Evolutionary conservation across 1,139 yeast genomes (phyloP).

Genomic region (Pichia sp.): DNA sequence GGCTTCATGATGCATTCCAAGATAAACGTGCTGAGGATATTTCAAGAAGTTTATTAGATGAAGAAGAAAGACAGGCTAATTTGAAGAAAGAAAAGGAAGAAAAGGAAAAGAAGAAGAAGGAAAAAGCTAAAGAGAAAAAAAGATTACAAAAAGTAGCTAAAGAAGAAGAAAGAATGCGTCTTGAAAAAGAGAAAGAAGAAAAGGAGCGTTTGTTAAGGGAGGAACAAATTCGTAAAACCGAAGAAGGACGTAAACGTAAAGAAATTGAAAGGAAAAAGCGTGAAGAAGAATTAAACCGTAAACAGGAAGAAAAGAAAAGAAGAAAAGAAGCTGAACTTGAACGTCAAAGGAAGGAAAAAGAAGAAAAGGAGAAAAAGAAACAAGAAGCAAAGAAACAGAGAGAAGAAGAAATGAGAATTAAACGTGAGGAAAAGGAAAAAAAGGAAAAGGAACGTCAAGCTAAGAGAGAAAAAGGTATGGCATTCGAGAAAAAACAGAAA

Average conservation of each 20-base stretch:
- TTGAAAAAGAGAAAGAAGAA: slow-evolving; percentile 60
- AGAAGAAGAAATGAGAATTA: slow-evolving; percentile 29
- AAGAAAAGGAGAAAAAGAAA: slow-evolving; percentile 32
- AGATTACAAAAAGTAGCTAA: slow-evolving; percentile 61
- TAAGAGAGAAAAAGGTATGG: slow-evolving; percentile 11
- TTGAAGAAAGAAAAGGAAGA: slow-evolving; percentile 65
- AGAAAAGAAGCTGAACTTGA: slow-evolving; percentile 36
- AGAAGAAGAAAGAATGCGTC: slow-evolving; percentile 62
- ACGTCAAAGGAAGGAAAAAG: slow-evolving; percentile 37
- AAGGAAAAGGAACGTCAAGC: slow-evolving; percentile 12
- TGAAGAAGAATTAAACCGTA: slow-evolving; percentile 42
- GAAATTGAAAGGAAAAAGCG: slow-evolving; percentile 45
- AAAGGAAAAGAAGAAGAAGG: slow-evolving; percentile 66
- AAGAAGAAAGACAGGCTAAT: slow-evolving; percentile 70
- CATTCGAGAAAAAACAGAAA: slow-evolving; percentile 6
- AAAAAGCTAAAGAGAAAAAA: slow-evolving; percentile 74
- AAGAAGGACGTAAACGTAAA: slow-evolving; percentile 49
- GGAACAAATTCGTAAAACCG: slow-evolving; percentile 48
- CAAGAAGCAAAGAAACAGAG: slow-evolving; percentile 25
- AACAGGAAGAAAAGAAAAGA: slow-evolving; percentile 35
- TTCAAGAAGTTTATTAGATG: slow-evolving; percentile 65
- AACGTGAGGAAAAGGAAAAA: slow-evolving; percentile 22
- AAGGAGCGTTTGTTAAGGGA: slow-evolving; percentile 49
- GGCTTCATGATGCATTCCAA: slow-evolving; percentile 65
- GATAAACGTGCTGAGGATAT: slow-evolving; percentile 71